These are phyloP conservation scores for Claviceps sp. DNA, from an alignment of 2,329 filamentous ascomycete species.

Conservation along the genomic window DNA sequence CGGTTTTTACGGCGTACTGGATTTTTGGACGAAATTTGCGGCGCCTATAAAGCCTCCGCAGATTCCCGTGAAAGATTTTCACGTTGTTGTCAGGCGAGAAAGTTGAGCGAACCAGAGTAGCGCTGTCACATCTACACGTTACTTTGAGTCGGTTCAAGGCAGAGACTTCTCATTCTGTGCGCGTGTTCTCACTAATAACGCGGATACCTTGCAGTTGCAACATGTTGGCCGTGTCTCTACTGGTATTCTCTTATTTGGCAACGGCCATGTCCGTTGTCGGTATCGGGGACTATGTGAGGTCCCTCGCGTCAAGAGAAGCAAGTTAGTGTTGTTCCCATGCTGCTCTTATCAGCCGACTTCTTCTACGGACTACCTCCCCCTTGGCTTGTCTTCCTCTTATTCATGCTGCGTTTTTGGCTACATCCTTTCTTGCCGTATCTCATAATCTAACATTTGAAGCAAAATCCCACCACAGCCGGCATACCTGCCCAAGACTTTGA, in stretches of 20 bases:
- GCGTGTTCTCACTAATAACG: background rate
- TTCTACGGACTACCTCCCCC: background rate
- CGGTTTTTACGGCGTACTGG: too few species aligned
- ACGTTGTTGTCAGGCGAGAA: background rate
- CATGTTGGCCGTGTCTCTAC: slow-evolving; percentile 14
- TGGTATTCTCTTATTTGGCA: slow-evolving; percentile 15
- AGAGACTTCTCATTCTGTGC: background rate
- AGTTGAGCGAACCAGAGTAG: background rate
- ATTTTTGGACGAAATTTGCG: background rate
- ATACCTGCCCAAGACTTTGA: slow-evolving; percentile 12
- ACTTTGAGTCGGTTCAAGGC: background rate
- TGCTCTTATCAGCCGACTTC: slow-evolving; percentile 3
- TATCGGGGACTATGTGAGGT: slow-evolving; percentile 13
- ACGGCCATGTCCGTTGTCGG: slow-evolving; percentile 13
- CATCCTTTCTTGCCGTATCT: background rate
- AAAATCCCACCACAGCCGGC: background rate
- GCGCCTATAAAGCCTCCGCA: background rate
- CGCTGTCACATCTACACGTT: background rate
- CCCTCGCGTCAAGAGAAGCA: slow-evolving; percentile 17
- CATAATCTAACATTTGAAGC: background rate
- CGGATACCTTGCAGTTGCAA: background rate
- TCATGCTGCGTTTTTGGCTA: background rate
- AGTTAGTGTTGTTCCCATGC: background rate
- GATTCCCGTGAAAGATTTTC: background rate
- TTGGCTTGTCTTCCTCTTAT: slow-evolving; percentile 12